Conservation (phyloP, 306 rosid species). For the Begonia loranthoides region DNA sequence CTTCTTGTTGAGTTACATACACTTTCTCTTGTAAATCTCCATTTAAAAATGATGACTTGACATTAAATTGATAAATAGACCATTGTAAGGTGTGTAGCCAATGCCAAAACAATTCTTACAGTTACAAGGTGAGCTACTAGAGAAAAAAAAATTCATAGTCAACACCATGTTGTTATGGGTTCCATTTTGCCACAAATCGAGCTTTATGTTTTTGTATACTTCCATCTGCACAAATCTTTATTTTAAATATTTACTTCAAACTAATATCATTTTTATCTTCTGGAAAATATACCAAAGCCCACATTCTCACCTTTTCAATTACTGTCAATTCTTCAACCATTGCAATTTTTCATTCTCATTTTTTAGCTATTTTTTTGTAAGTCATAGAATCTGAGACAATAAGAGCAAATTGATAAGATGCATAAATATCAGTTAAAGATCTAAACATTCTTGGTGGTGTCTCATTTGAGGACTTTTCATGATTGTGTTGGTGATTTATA, state of each 20-base stretch:
- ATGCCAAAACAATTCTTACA: not conserved
- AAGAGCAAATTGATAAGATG: no score
- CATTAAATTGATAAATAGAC: not conserved
- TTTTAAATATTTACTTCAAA: not conserved
- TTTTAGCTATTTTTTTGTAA: not conserved
- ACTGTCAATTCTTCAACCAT: not conserved
- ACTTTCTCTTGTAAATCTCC: no score
- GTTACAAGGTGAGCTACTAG: not conserved
- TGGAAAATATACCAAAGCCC: not conserved
- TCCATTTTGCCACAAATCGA: not conserved
- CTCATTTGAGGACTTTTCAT: no score
- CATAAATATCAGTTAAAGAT: no score
- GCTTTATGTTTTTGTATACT: not conserved
- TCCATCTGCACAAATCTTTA: not conserved
- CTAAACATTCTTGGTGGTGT: no score
- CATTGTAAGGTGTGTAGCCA: not conserved
- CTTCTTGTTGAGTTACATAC: no score
- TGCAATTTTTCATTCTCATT: not conserved
- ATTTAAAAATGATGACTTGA: not conserved
- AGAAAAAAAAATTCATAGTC: conserved; percentile 4
- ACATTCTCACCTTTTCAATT: not conserved
- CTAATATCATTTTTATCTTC: not conserved
- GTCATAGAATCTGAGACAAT: not conserved
- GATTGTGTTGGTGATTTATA: no score
- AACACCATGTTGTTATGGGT: not conserved